These are phyloP conservation scores for Noccaea caerulescens DNA, from an alignment of 345 rosid species.

Conservation along the genomic window DNA sequence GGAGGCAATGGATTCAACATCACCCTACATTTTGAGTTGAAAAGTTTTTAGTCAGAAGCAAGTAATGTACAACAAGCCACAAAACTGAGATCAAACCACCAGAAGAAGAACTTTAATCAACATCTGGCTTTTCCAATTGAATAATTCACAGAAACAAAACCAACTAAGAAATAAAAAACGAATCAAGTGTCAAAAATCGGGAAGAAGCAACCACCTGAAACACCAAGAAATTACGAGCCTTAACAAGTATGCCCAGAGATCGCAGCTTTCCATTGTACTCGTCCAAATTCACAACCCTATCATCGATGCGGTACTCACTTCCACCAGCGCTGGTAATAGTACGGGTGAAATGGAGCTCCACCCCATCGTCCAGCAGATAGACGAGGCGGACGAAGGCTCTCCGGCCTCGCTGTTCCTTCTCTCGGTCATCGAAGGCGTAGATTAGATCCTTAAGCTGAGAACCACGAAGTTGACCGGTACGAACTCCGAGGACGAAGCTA, in stretches of 20 bases:
- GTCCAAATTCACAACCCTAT: constrained; percentile 80
- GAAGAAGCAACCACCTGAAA: constrained; percentile 69
- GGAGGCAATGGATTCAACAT: constrained; percentile 98
- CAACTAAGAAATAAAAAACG: not conserved
- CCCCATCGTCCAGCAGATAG: constrained; percentile 65
- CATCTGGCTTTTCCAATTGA: no score
- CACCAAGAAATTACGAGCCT: constrained; percentile 94
- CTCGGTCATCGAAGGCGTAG: constrained; percentile 89
- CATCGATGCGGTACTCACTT: constrained; percentile 86
- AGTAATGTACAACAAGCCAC: constrained; percentile 10
- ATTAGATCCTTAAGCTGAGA: constrained; percentile 94
- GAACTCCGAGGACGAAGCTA: constrained; percentile 97
- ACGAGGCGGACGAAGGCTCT: constrained; percentile 85
- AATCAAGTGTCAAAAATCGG: not conserved
- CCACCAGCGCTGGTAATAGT: constrained; percentile 72
- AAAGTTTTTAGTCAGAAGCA: constrained; percentile 7
- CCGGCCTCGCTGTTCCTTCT: constrained; percentile 87
- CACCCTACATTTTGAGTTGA: constrained; percentile 62
- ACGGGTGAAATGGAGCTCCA: constrained; percentile 81
- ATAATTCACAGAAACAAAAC: not conserved
- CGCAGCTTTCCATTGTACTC: constrained; percentile 75
- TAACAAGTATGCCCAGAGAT: constrained; percentile 91
- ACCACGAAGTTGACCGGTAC: constrained; percentile 95
- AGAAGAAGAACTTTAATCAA: not conserved
- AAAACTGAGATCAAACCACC: constrained; percentile 4